Conservation (phyloP, 2,329 filamentous ascomycete species). For the Orbilia blumenaviensis region DNA sequence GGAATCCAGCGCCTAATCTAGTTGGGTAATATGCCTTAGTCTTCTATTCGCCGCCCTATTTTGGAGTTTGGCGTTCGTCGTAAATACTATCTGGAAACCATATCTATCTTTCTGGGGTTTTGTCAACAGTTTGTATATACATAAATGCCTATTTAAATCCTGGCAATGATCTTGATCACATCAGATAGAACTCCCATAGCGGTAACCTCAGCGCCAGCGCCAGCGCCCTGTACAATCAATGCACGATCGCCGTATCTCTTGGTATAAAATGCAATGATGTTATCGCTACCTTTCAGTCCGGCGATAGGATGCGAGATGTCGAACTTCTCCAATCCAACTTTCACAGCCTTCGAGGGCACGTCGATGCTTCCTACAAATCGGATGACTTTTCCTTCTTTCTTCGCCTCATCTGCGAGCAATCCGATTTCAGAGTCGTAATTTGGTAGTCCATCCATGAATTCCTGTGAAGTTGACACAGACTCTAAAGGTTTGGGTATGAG, state of each 20-base stretch:
- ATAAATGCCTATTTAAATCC: slow-evolving; percentile 29
- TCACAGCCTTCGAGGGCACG: slow-evolving; percentile 79
- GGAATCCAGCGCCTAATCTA: neutral
- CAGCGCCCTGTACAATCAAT: slow-evolving; percentile 91
- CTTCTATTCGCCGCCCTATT: neutral
- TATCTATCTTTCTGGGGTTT: neutral
- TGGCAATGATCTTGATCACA: slow-evolving; percentile 76
- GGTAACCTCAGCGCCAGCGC: slow-evolving; percentile 90
- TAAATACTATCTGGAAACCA: neutral
- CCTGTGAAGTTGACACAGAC: slow-evolving; percentile 76
- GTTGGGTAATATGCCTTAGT: neutral
- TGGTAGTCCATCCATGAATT: slow-evolving; percentile 83
- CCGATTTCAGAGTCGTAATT: slow-evolving; percentile 92
- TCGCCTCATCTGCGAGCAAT: slow-evolving; percentile 81
- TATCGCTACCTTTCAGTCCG: slow-evolving; percentile 93
- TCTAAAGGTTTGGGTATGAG: slow-evolving; percentile 90
- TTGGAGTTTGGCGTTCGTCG: slow-evolving; percentile 18
- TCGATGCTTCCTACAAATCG: slow-evolving; percentile 95
- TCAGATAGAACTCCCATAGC: slow-evolving; percentile 98
- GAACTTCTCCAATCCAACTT: slow-evolving; percentile 90
- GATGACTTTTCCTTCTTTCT: slow-evolving; percentile 87
- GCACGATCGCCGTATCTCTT: slow-evolving; percentile 91
- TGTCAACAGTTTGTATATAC: slow-evolving; percentile 20
- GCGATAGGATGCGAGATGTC: slow-evolving; percentile 73
- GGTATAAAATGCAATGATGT: slow-evolving; percentile 99